Percentiles rank a stretch among this genome's conserved stretches.
These are phyloP conservation scores for Aspergillus versicolor DNA, from an alignment of 2,329 filamentous ascomycete genomes.

Conservation along the genomic window DNA sequence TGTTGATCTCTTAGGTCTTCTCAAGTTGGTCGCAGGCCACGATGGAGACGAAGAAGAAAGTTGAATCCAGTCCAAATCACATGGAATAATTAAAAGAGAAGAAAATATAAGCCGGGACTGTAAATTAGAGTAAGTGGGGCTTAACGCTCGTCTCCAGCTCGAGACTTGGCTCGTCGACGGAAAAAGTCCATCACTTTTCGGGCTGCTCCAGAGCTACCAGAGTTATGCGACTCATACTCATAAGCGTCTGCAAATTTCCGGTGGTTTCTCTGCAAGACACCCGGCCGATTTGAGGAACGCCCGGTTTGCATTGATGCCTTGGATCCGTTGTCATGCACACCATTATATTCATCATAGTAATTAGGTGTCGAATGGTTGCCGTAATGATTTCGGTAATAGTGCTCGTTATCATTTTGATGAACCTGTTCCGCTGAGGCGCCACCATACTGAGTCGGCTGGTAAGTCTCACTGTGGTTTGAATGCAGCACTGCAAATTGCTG, in stretches of 20 bases:
- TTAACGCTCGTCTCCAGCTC: slow-evolving; percentile 50
- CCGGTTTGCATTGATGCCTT: slow-evolving; percentile 45
- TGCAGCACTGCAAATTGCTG: slow-evolving; percentile 42
- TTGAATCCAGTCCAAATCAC: slow-evolving; percentile 13
- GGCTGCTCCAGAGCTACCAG: slow-evolving; percentile 81
- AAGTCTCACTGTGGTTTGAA: slow-evolving; percentile 31
- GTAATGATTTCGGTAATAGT: slow-evolving; percentile 30
- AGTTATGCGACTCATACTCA: slow-evolving; percentile 72
- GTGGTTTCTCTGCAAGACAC: slow-evolving; percentile 79
- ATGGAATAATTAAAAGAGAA: slow-evolving; percentile 13
- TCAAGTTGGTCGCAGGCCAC: slow-evolving; percentile 8
- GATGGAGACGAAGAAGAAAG: slow-evolving; percentile 11
- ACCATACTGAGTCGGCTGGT: slow-evolving; percentile 28
- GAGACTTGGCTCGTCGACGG: slow-evolving; percentile 76
- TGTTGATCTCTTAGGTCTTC: slow-evolving; percentile 13
- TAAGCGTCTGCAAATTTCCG: slow-evolving; percentile 85
- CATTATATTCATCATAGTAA: slow-evolving; percentile 51
- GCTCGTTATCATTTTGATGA: slow-evolving; percentile 32
- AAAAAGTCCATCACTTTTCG: slow-evolving; percentile 99
- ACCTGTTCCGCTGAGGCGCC: slow-evolving; percentile 31
- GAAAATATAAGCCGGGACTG: slow-evolving; percentile 12
- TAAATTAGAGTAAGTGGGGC: slow-evolving; percentile 8
- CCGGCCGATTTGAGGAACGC: slow-evolving; percentile 44
- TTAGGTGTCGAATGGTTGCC: slow-evolving; percentile 35
- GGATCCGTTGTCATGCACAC: slow-evolving; percentile 40